These are phyloP conservation scores for Pythium brassicae DNA, from an alignment of 352 stramenopile species.

Conservation along the genomic window DNA sequence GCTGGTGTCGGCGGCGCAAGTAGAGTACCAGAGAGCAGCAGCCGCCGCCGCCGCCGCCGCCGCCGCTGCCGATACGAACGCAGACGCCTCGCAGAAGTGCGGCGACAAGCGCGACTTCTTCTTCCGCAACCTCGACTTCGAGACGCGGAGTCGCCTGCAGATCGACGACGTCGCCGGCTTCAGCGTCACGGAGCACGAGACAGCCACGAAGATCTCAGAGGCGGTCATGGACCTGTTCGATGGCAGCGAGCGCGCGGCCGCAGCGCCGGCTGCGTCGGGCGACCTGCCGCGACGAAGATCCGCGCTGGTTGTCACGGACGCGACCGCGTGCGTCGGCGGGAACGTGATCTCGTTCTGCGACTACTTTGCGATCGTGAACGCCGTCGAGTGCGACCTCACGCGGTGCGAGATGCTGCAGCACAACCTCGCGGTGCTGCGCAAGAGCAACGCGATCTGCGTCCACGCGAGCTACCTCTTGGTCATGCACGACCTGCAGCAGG, in stretches of 20 bases:
- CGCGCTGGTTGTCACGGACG: constrained; percentile 59
- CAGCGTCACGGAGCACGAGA: constrained; percentile 79
- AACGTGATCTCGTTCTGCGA: constrained; percentile 82
- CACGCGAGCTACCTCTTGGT: constrained; percentile 67
- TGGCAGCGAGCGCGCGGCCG: constrained; percentile 11
- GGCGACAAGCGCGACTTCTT: constrained; percentile 85
- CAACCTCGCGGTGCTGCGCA: constrained; percentile 59
- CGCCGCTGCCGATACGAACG: too few relatives aligned
- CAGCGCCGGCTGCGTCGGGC: constrained; percentile 2
- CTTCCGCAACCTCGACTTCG: constrained; percentile 69
- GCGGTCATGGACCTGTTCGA: constrained; percentile 48
- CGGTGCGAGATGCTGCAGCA: constrained; percentile 72
- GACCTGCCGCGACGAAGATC: constrained; percentile 16
- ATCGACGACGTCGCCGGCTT: constrained; percentile 77
- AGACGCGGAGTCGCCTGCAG: constrained; percentile 59
- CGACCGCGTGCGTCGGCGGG: constrained; percentile 74
- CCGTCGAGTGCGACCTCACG: constrained; percentile 59
- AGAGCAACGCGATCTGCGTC: constrained; percentile 52
- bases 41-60: background rate
- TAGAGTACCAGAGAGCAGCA: background rate
- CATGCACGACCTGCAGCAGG: constrained; percentile 64
- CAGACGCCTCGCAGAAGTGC: constrained; percentile 33
- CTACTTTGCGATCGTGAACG: constrained; percentile 71
- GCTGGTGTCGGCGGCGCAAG: background rate
- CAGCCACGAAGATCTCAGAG: constrained; percentile 68